Base-by-base conservation (phyloP, 139 green algal genomes). In the Haematococcus lacustris region DNA sequence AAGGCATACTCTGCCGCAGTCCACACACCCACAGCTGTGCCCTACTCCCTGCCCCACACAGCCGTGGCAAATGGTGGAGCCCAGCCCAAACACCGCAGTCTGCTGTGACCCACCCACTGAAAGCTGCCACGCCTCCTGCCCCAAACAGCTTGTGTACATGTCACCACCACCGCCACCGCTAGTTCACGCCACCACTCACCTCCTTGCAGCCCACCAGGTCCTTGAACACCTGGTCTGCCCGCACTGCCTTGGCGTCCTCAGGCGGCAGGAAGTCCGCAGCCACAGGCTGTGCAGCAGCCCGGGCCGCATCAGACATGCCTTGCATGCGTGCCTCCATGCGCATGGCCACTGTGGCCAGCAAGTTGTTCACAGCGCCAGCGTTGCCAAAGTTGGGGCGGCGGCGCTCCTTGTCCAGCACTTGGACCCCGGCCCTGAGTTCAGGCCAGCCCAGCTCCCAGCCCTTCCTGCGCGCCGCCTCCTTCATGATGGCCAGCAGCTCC, bases 381-480 rank as follows among this genome's bases (percentile, higher is more conserved):
- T 87, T 87, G 62, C 81, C 81, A 70, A 87, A 87, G 81, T 87
- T 87, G 60, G 78, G 81, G 40, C 74, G 74, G 53, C 74, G 71
- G 9, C 70, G 50, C 70, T 83, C 71, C 37, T 66, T 39, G 1
- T 78, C 73, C 59, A 85, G 73, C 34, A 67, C 74, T 38, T 70
- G 43, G 25, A 85, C 38, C 0, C 63, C 80, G 23, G 74, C 76
- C 41, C 41, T 47, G 38, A 83, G 73, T 40, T 34, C 61, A 3
- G 50, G 50, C 51, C 64, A 72, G 26, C 32, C 68, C 62, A 86
- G 67, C 7, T 37, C 35, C 80, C 76, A 83, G 51, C 68, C 73
- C 47, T 39, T 74, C 32, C 50, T 57, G 57, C 13, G 33, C 2
- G 81, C 77, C 40, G 74, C 74, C 7, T 37, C 68, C 28, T 28